phyloP scores from a whole-genome alignment of 805 yeast genomes.

The Hanseniaspora clermontiae region DNA sequence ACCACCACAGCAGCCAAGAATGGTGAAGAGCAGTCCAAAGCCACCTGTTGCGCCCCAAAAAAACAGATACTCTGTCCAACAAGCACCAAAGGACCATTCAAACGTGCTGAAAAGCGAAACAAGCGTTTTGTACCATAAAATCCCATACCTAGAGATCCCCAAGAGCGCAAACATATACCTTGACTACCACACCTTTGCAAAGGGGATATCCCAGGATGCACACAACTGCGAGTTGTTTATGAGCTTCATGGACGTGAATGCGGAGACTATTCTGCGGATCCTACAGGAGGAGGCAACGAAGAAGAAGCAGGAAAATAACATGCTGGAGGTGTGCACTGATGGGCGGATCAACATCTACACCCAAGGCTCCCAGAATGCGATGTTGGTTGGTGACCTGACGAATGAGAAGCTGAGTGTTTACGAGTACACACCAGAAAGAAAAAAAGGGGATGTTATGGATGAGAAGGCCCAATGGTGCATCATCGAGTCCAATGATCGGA shows the following conservation, averaged over 20 bases:
- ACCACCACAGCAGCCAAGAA: background rate
- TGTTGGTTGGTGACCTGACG: background rate
- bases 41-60: background rate
- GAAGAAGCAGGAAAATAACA: background rate
- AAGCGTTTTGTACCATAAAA: background rate
- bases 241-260: slow-evolving; percentile 32
- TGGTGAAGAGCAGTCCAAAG: background rate
- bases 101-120: background rate
- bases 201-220: slow-evolving; percentile 31
- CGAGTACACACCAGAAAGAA: slow-evolving; percentile 2
- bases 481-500: background rate
- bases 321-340: background rate
- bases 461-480: slow-evolving; percentile 3
- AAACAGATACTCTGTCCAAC: background rate
- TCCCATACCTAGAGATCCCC: slow-evolving; percentile 4
- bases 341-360: background rate
- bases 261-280: slow-evolving; percentile 26
- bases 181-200: background rate
- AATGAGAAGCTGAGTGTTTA: background rate
- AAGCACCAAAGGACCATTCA: background rate
- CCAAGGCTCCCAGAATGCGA: background rate
- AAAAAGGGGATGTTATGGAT: background rate
- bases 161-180: background rate
- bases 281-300: slow-evolving; percentile 27
- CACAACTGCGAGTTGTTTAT: slow-evolving; percentile 38